These are phyloP conservation scores for Sugiyamaella xylanicola DNA, from an alignment of 1,139 yeast species.

Conservation along the genomic window DNA sequence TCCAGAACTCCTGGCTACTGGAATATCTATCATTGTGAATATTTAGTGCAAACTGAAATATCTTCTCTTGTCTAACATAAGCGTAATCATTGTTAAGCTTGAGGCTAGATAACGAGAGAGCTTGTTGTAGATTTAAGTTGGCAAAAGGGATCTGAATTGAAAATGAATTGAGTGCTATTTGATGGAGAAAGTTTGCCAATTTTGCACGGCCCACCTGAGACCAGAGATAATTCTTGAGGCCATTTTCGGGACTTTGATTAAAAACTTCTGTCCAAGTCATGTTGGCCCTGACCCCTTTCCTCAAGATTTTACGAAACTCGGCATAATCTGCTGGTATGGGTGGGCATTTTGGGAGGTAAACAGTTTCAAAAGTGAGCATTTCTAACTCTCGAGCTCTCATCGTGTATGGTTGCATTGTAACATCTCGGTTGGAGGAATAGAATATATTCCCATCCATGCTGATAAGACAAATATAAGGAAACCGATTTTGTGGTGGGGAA, in stretches of 20 bases:
- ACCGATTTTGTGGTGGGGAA: too few species aligned
- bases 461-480: background rate
- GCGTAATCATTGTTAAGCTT: background rate
- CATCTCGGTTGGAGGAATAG: constrained; percentile 1
- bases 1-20: constrained; percentile 8
- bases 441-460: background rate
- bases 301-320: constrained; percentile 7
- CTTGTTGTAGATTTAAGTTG: constrained; percentile 2
- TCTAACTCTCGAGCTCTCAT: constrained; percentile 5
- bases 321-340: constrained; percentile 1
- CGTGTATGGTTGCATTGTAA: background rate
- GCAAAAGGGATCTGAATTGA: constrained; percentile 7
- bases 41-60: constrained; percentile 7
- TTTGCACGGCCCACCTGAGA: background rate
- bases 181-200: constrained; percentile 9
- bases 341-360: background rate
- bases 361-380: background rate
- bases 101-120: constrained; percentile 5
- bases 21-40: constrained; percentile 1
- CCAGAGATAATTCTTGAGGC: background rate
- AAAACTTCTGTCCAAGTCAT: constrained; percentile 11
- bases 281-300: constrained; percentile 1
- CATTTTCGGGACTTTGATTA: background rate
- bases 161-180: constrained; percentile 2
- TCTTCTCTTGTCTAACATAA: background rate